Conservation (phyloP, 2,329 filamentous ascomycete species). For the Aureobasidium namibiae region DNA sequence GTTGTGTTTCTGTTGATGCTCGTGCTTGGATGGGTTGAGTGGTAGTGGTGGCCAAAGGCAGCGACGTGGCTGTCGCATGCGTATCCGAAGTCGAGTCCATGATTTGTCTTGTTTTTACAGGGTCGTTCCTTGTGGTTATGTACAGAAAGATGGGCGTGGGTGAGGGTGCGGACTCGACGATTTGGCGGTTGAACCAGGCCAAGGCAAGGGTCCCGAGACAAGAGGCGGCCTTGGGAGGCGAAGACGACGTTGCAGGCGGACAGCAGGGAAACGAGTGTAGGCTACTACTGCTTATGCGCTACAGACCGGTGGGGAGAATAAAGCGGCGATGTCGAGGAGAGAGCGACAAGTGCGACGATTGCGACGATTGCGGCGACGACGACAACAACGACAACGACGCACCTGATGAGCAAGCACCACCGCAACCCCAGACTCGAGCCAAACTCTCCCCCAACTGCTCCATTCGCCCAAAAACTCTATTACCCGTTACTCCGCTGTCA, state of each 20-base stretch:
- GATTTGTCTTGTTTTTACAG: not conserved
- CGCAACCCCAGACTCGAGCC: slow-evolving; percentile 2
- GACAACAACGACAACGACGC: not conserved
- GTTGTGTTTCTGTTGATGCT: not conserved
- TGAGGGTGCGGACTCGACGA: not conserved
- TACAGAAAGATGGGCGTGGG: not conserved
- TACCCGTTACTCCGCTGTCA: not conserved
- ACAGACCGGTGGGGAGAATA: not conserved
- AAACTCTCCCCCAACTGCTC: not conserved
- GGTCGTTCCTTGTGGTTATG: not conserved
- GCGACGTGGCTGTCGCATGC: not conserved
- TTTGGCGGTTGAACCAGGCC: not conserved
- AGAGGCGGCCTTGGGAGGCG: not conserved
- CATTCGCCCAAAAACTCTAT: not conserved
- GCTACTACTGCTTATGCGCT: not conserved
- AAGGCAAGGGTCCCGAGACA: not conserved
- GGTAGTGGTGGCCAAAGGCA: not conserved
- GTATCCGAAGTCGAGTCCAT: not conserved
- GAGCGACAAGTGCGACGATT: not conserved
- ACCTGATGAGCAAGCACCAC: not conserved
- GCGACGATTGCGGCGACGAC: too few species aligned
- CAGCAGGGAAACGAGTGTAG: slow-evolving; percentile 1
- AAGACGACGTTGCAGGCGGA: not conserved
- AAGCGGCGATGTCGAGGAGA: not conserved
- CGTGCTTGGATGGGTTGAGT: not conserved